Base-by-base conservation (phyloP, 164 flowering plant genomes). In the Cinnamomum micranthum region DNA sequence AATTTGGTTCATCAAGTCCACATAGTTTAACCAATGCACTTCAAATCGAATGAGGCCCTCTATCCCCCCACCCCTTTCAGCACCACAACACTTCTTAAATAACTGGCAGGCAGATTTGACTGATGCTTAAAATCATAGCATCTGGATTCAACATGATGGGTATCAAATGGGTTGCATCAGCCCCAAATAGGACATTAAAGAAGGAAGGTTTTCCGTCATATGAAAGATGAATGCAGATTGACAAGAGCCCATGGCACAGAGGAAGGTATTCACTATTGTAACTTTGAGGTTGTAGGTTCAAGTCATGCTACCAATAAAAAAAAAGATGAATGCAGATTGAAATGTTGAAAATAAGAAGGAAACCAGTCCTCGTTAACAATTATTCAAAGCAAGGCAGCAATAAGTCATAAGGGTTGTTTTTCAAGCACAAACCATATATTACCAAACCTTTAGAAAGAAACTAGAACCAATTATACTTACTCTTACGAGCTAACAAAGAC, bases 401-500 rank as follows among this genome's bases (percentile, higher is more conserved):
- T 6, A 41, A 41, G 47, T 41, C 10, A 41, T 41, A 41, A 11
- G 11, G 47, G 10, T 41, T 41, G 11, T 41, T 41, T 41, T 41
- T 41, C 47, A 41, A 41, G 47, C 60, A 55, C n/a, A 55, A 55
- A 17, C 59, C 59, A 52, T 52, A 20, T 1, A 52, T 52, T 14
- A 52, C 17, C n/a, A 55, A 55, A 41, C 17, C 60, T 55, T 55
- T 55, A 55, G 60, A 55, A 55, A 55, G n/a, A 55, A 17, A 20
- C 60, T 17, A 55, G n/a, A 72, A n/a, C 20, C 28, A 14, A n/a
- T 35, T 52, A 20, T 11, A 77, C 95, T 83, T 78, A 96, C 99
- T 85, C 77, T 88, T 91, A 51, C 97, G 97, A 78, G 97, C 82
- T 74, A 96, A 82, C 77, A 96, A 82, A 55, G 98, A 96, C 33